Percentiles rank a stretch among this genome's conserved stretches.
Conservation (phyloP, 495 filamentous ascomycete genomes). For the Xeromyces bisporus region DNA sequence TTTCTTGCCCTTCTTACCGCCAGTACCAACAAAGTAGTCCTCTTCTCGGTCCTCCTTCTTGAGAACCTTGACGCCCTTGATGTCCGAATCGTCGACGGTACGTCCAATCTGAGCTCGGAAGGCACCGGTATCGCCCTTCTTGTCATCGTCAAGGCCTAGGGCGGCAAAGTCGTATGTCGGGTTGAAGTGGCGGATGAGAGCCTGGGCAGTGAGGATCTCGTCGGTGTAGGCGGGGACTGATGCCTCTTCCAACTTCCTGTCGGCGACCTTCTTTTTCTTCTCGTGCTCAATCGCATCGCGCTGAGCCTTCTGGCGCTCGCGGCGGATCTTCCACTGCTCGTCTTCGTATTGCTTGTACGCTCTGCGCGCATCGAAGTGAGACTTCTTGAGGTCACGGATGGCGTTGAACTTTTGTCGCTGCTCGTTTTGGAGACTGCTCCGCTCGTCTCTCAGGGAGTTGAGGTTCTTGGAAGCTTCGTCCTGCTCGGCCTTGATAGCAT, state of each 20-base stretch:
- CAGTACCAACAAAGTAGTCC: conserved; percentile 64
- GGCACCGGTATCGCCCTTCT: conserved; percentile 49
- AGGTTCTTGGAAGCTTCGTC: conserved; percentile 75
- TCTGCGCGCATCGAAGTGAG: conserved; percentile 58
- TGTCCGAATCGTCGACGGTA: conserved; percentile 56
- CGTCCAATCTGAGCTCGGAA: conserved; percentile 65
- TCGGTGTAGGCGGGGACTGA: conserved; percentile 75
- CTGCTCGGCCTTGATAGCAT: conserved; percentile 76
- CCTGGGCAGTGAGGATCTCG: conserved; percentile 74
- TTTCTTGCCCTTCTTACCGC: conserved; percentile 87
- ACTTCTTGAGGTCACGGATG: conserved; percentile 72
- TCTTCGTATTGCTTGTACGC: conserved; percentile 67
- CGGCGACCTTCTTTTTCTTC: conserved; percentile 67
- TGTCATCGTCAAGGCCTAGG: conserved; percentile 34
- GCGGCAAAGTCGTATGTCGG: conserved; percentile 52
- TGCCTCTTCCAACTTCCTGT: conserved; percentile 77
- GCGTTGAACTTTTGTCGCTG: conserved; percentile 69
- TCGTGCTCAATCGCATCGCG: conserved; percentile 55
- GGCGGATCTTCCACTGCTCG: conserved; percentile 50
- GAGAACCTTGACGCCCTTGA: conserved; percentile 61
- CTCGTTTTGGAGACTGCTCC: conserved; percentile 59
- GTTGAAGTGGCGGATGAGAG: conserved; percentile 79
- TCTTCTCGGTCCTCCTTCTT: conserved; percentile 78
- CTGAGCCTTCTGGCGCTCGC: conserved; percentile 65
- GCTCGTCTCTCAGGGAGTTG: conserved; percentile 74